phyloP scores from a whole-genome alignment of 805 yeast species.

The Yamadazyma kitorensis region DNA sequence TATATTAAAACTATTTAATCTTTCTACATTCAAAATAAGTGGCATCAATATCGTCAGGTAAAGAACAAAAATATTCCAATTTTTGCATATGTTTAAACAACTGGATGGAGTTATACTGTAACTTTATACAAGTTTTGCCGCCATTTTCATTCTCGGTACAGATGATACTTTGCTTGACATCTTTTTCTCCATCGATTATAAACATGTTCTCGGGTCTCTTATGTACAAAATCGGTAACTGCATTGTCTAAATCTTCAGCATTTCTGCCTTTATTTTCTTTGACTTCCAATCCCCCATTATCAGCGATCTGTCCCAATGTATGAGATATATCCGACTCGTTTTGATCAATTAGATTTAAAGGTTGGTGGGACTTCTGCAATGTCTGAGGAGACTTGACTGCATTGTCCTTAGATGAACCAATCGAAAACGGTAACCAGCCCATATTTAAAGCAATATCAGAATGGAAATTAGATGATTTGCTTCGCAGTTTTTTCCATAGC shows the following conservation, averaged over 20 bases:
- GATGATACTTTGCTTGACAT: constrained; percentile 37
- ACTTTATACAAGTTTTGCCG: constrained; percentile 47
- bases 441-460: constrained; percentile 3
- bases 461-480: too few species aligned
- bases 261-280: constrained; percentile 5
- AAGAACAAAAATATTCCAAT: constrained; percentile 48
- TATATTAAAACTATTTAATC: constrained; percentile 18
- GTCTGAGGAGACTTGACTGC: constrained; percentile 13
- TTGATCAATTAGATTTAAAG: constrained; percentile 14
- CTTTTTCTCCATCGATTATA: constrained; percentile 42
- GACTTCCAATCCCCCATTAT: constrained; percentile 8
- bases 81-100: constrained; percentile 49
- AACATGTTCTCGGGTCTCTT: constrained; percentile 32
- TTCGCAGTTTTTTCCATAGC: constrained; percentile 4
- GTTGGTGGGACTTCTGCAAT: constrained; percentile 27
- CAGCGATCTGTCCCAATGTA: constrained; percentile 26
- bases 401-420: constrained; percentile 3
- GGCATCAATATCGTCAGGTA: constrained; percentile 47
- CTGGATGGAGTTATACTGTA: constrained; percentile 36
- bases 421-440: constrained; percentile 14
- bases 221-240: constrained; percentile 30
- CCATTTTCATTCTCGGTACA: constrained; percentile 44
- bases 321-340: constrained; percentile 22
- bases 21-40: constrained; percentile 53
- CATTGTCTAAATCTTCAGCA: constrained; percentile 13